These are phyloP conservation scores for Paraconiothyrium sp. DNA, from an alignment of 2,329 filamentous ascomycete species.

Conservation along the genomic window DNA sequence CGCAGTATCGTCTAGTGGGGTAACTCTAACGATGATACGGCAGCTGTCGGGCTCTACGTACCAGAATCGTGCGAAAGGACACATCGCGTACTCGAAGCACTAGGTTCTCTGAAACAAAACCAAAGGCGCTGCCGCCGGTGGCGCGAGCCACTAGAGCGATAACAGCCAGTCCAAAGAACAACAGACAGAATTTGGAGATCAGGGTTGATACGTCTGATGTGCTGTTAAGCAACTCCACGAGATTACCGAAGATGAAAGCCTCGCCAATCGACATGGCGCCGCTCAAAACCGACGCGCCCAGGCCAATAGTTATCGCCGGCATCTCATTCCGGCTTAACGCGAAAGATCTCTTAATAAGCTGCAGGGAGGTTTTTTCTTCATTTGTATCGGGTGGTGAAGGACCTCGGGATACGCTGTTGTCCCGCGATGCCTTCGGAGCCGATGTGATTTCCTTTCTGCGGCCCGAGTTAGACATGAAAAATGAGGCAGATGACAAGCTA, in stretches of 20 bases:
- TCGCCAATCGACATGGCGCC: slow-evolving; percentile 67
- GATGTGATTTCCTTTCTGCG: slow-evolving; percentile 25
- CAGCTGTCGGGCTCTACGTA: neutral
- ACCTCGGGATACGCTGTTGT: slow-evolving; percentile 6
- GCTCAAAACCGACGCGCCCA: slow-evolving; percentile 57
- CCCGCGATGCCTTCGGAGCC: slow-evolving; percentile 8
- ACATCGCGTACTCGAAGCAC: slow-evolving; percentile 55
- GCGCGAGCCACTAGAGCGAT: slow-evolving; percentile 58
- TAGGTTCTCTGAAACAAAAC: slow-evolving; percentile 58
- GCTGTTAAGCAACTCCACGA: slow-evolving; percentile 61
- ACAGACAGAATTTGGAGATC: slow-evolving; percentile 56
- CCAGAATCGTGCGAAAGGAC: slow-evolving; percentile 61
- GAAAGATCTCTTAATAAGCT: slow-evolving; percentile 38
- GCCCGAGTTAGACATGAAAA: slow-evolving; percentile 30
- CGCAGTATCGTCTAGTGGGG: neutral
- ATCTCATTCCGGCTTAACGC: slow-evolving; percentile 49
- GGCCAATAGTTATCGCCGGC: slow-evolving; percentile 52
- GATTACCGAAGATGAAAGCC: slow-evolving; percentile 65
- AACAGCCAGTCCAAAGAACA: slow-evolving; percentile 64
- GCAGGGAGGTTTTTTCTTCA: slow-evolving; percentile 24
- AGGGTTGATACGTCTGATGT: slow-evolving; percentile 38
- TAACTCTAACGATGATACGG: neutral
- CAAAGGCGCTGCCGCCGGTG: slow-evolving; percentile 58
- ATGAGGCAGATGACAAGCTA: slow-evolving; percentile 31
- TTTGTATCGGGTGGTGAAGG: slow-evolving; percentile 3